Percentiles rank a stretch among this genome's conserved stretches.
These are phyloP conservation scores for Leccinum subatratum DNA, from an alignment of 1,284 basidiomycete species.

Conservation along the genomic window DNA sequence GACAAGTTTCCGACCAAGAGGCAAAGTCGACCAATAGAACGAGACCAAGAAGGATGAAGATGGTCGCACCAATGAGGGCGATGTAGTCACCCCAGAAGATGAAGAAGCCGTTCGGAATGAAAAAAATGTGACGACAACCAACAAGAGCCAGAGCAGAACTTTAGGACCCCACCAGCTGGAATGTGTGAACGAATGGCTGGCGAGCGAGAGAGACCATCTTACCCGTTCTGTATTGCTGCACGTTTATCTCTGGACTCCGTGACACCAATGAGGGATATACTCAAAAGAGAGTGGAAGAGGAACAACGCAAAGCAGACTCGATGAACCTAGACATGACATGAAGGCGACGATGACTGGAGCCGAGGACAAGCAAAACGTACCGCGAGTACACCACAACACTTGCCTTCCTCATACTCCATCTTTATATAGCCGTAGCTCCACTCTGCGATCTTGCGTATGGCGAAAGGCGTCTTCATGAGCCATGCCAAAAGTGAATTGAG, in stretches of 20 bases:
- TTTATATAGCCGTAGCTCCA: slow-evolving; percentile 97
- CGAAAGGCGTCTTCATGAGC: slow-evolving; percentile 88
- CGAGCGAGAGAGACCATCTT: slow-evolving; percentile 23
- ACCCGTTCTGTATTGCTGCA: slow-evolving; percentile 96
- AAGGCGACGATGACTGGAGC: not conserved
- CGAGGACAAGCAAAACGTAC: slow-evolving; percentile 42
- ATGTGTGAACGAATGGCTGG: slow-evolving; percentile 7
- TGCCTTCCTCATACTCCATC: slow-evolving; percentile 91
- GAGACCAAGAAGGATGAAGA: slow-evolving; percentile 95
- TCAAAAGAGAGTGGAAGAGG: slow-evolving; percentile 83
- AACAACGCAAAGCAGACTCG: slow-evolving; percentile 94
- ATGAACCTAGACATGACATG: slow-evolving; percentile 62
- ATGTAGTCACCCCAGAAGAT: slow-evolving; percentile 96
- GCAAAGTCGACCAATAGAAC: slow-evolving; percentile 98
- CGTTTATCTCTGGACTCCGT: slow-evolving; percentile 86
- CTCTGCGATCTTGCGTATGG: slow-evolving; percentile 84
- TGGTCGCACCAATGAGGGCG: slow-evolving; percentile 82
- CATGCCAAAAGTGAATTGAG: slow-evolving; percentile 61
- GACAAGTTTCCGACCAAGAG: slow-evolving; percentile 95
- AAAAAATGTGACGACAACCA: slow-evolving; percentile 80
- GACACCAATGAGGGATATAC: slow-evolving; percentile 78
- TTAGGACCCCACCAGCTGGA: slow-evolving; percentile 98
- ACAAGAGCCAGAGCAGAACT: slow-evolving; percentile 77
- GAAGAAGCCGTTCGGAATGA: slow-evolving; percentile 92
- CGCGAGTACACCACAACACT: slow-evolving; percentile 97